These are phyloP conservation scores for Apiotrichum mycotoxinovorans DNA, from an alignment of 1,284 basidiomycete species.

Conservation along the genomic window DNA sequence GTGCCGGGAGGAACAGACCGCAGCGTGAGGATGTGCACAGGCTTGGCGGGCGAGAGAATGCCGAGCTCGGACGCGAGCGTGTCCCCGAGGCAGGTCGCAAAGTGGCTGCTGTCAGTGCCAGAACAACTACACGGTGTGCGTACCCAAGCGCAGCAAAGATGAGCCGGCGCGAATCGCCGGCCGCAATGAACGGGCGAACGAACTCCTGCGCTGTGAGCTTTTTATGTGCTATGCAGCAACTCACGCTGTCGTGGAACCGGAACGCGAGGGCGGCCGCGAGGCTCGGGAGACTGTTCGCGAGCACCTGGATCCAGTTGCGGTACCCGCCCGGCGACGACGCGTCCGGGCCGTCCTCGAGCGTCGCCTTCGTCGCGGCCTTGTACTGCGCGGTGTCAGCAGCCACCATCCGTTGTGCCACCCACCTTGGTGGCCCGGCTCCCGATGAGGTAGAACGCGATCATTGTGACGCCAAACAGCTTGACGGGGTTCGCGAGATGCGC, in stretches of 20 bases:
- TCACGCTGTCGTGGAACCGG: conserved; percentile 52
- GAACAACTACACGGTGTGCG: conserved; percentile 19
- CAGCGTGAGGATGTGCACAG: conserved; percentile 70
- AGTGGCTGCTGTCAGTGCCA: conserved; percentile 20
- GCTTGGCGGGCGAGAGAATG: conserved; percentile 66
- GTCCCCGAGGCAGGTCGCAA: conserved; percentile 35
- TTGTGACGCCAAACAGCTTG: conserved; percentile 61
- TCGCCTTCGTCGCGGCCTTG: conserved; percentile 59
- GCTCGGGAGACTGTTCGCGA: conserved; percentile 73
- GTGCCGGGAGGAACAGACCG: conserved; percentile 78
- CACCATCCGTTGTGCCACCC: conserved; percentile 43
- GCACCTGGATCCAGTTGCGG: conserved; percentile 68
- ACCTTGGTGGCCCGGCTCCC: conserved; percentile 84
- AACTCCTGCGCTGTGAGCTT: conserved; percentile 35
- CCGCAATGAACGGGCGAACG: background rate
- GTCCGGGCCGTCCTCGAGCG: conserved; percentile 73
- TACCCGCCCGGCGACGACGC: conserved; percentile 60
- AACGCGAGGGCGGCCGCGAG: conserved; percentile 63
- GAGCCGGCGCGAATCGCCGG: conserved; percentile 12
- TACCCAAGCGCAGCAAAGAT: conserved; percentile 21
- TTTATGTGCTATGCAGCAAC: conserved; percentile 1
- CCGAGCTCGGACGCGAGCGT: conserved; percentile 58
- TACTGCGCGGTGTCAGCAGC: conserved; percentile 32
- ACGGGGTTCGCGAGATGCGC: conserved; percentile 47
- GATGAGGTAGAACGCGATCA: conserved; percentile 77